phyloP scores from a whole-genome alignment of 176 grass and related monocot genomes.

The Cocos nucifera region DNA sequence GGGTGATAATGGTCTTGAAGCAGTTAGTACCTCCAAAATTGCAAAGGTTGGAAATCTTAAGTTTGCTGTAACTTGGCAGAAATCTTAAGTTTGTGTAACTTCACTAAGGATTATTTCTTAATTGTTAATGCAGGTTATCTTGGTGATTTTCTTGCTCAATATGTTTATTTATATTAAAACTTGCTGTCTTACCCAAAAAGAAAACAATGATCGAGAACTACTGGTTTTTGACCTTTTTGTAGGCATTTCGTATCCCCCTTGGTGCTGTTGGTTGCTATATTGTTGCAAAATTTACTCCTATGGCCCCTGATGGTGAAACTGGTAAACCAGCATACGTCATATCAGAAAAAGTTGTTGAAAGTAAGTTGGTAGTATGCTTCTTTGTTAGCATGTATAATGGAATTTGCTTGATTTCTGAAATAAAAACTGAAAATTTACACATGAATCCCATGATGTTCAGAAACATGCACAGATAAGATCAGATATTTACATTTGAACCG shows the following conservation, averaged over 20 bases:
- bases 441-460: no score
- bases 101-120: no score
- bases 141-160: background rate
- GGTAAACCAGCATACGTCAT: conserved; percentile 75
- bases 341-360: conserved; percentile 68
- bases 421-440: no score
- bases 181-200: no score
- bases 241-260: conserved; percentile 86
- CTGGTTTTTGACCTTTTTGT: conserved; percentile 8
- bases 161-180: background rate
- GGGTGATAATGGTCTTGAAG: conserved; percentile 61
- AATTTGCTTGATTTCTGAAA: no score
- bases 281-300: conserved; percentile 86
- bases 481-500: no score
- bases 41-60: conserved; percentile 49
- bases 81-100: background rate
- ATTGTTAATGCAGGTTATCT: background rate
- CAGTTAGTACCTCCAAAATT: conserved; percentile 77
- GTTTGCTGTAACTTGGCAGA: background rate
- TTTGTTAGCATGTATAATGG: background rate
- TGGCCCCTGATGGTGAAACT: conserved; percentile 75
- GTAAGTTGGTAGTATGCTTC: conserved; percentile 33
- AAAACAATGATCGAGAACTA: no score
- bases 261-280: conserved; percentile 65
- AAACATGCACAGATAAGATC: no score